Evolutionary conservation across 2,329 filamentous ascomycete genomes (phyloP), one percentile per base, ranked within the genome.

Genomic region (Alternaria triticimaculans): DNA sequence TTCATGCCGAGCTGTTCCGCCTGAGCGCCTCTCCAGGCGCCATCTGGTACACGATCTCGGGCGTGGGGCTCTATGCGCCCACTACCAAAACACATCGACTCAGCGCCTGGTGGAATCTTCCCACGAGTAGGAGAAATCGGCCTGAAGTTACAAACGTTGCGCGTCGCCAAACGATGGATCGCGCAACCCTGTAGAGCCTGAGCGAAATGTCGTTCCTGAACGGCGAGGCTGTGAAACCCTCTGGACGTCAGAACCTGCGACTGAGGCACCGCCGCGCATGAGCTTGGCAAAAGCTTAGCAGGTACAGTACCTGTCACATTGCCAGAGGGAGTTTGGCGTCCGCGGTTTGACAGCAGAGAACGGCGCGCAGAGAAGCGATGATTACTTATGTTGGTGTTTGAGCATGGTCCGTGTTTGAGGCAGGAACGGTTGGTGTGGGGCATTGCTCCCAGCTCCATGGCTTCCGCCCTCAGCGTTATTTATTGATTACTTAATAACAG

Each of bases 231-330:
- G 60, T 70, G 71, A 73, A 66, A 74, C 72, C 54, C 50, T 62
- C 60, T 50, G 43, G 64, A 69, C 64, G 63, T 67, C 62, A 67
- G 65, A 66, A 61, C 45, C 28, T 59, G 62, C 56, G 61, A 67
- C 68, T 51, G 49, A 26, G 55, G 56, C 25, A 23, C 46, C 56
- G 62, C 59, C 25, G 43, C 54, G 69, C 63, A 67, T 67, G 66
- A 65, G 58, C 64, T 70, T 67, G 68, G 62, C 62, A 15, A 63
- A 67, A 70, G 69, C 69, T 70, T 70, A 66, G 65, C 62, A 15
- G 25, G 62, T 68, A 28, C 57, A 60, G 66, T 43, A 50, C 54
- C 20, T 58, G 60, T 69, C 63, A 59, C 60, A 58, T 50, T 25
- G 60, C 62, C 26, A 18, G 28, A 26, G 18, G 20, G 28, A 57